Evolutionary conservation across 192 early-diverging fungal species (phyloP).

Genomic region (Rhizoclosmatium globosum): DNA sequence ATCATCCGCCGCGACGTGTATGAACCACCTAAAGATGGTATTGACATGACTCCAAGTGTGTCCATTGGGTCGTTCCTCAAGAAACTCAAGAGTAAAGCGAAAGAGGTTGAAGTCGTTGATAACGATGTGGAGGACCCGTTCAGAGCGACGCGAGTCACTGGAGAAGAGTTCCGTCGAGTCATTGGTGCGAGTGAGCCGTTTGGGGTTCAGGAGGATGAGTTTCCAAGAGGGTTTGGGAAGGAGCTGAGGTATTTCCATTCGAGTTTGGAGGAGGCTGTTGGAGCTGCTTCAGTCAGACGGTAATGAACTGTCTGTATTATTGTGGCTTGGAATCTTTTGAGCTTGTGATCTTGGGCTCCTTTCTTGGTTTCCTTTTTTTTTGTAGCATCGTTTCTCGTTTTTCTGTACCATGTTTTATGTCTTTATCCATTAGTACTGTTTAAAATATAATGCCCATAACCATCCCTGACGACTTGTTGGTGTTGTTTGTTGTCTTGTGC

Average conservation of each 20-base stretch:
- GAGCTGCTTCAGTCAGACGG: not conserved
- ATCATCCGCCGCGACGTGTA: not conserved
- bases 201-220: not conserved
- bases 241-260: slow-evolving; percentile 9
- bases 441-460: too few relatives aligned
- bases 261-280: not conserved
- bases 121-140: not conserved
- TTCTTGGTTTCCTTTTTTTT: too few relatives aligned
- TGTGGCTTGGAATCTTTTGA: too few relatives aligned
- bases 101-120: not conserved
- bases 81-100: not conserved
- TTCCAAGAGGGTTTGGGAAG: not conserved
- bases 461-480: too few relatives aligned
- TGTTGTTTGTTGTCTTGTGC: too few relatives aligned
- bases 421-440: too few relatives aligned
- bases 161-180: not conserved
- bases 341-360: too few relatives aligned
- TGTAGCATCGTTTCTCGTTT: too few relatives aligned
- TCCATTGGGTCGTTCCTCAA: not conserved
- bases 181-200: not conserved
- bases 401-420: too few relatives aligned
- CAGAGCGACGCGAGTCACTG: not conserved
- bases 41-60: not conserved
- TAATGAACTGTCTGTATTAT: too few relatives aligned
- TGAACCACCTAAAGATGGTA: not conserved